These are phyloP conservation scores for Sarocladium strictum DNA, from an alignment of 2,329 filamentous ascomycete species.

Conservation along the genomic window DNA sequence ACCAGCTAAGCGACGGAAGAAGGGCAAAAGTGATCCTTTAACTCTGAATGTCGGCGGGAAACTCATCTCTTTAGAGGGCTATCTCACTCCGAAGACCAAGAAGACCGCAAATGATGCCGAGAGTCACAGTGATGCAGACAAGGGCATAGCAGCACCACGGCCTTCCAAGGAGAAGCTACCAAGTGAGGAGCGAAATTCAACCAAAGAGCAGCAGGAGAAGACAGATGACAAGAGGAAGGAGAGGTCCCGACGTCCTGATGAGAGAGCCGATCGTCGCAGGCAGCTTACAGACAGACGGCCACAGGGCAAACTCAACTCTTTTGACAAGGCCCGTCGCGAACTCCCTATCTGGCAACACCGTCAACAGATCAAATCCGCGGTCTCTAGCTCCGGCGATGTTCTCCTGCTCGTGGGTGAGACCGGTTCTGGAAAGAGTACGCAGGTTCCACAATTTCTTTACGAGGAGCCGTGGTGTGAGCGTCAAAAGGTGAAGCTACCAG, in stretches of 20 bases:
- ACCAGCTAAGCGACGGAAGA: constrained; percentile 33
- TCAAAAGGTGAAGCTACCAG: constrained; percentile 43
- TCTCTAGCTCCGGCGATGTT: constrained; percentile 56
- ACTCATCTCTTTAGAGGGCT: constrained; percentile 42
- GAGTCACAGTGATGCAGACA: background rate
- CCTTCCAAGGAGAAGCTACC: background rate
- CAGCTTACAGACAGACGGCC: background rate
- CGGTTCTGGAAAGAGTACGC: constrained; percentile 93
- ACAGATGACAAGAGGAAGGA: background rate
- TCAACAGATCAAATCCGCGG: constrained; percentile 58
- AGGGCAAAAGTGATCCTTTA: constrained; percentile 23
- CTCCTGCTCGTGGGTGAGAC: constrained; percentile 89
- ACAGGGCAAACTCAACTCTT: constrained; percentile 22
- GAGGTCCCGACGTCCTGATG: background rate
- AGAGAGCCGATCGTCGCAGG: background rate
- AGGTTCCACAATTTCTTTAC: constrained; percentile 86
- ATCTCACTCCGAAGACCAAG: constrained; percentile 29
- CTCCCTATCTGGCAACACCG: constrained; percentile 78
- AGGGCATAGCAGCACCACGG: constrained; percentile 6
- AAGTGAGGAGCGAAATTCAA: background rate
- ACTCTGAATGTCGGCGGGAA: constrained; percentile 42
- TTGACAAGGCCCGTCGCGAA: constrained; percentile 50
- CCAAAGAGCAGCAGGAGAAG: background rate
- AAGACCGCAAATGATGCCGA: background rate
- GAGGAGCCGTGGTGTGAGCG: constrained; percentile 72